Evolutionary conservation across 2,329 filamentous ascomycete species (phyloP).

Genomic region (Davidsoniella eucalypti): DNA sequence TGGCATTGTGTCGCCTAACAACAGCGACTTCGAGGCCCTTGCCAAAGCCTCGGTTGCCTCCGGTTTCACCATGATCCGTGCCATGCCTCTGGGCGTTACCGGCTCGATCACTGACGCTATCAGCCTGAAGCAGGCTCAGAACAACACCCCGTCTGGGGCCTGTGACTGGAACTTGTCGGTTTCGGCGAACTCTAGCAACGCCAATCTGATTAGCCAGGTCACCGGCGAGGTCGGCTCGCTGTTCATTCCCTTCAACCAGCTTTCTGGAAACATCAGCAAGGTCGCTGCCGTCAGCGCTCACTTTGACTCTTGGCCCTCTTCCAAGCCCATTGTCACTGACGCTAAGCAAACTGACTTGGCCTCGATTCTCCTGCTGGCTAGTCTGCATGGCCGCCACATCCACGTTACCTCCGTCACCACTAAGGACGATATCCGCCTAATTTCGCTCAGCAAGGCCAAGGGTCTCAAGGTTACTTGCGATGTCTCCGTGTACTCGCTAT

Average conservation of each 20-base stretch:
- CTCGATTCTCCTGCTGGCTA: constrained; percentile 63
- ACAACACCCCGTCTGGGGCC: constrained; percentile 49
- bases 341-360: constrained; percentile 66
- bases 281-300: constrained; percentile 64
- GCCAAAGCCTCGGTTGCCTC: constrained; percentile 58
- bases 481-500: constrained; percentile 64
- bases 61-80: constrained; percentile 65
- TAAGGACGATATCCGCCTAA: constrained; percentile 62
- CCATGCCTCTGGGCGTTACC: constrained; percentile 60
- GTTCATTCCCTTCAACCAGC: constrained; percentile 69
- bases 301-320: constrained; percentile 60
- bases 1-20: constrained; percentile 47
- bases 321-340: constrained; percentile 69
- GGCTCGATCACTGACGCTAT: constrained; percentile 56
- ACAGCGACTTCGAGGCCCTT: constrained; percentile 50
- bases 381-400: constrained; percentile 60
- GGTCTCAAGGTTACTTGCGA: constrained; percentile 71
- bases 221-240: constrained; percentile 60
- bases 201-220: constrained; percentile 57
- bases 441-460: constrained; percentile 64
- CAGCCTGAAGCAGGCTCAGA: constrained; percentile 54
- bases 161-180: constrained; percentile 74
- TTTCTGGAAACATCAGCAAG: constrained; percentile 71
- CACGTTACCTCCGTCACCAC: constrained; percentile 70
- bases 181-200: constrained; percentile 54